Evolutionary conservation across 306 rosid species (phyloP).

Genomic region (Quercus engelmannii): DNA sequence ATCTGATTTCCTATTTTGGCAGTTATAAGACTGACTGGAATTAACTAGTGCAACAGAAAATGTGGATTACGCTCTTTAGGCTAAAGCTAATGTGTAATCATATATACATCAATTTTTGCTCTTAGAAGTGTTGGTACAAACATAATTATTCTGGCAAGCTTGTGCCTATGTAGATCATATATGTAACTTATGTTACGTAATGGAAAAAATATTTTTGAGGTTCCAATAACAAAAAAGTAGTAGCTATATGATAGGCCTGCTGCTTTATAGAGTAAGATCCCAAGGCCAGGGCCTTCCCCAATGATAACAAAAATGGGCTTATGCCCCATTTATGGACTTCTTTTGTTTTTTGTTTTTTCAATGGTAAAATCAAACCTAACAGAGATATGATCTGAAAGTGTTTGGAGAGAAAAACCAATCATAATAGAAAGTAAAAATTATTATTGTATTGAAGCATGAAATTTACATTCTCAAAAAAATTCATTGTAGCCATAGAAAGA

Average conservation of each 20-base stretch:
- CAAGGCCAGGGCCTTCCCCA: no score
- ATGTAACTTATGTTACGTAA: no score
- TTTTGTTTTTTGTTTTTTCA: no score
- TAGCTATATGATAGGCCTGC: no score
- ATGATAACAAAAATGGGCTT: no score
- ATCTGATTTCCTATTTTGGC: background rate
- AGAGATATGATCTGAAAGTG: background rate
- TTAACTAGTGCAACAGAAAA: background rate
- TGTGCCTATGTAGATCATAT: no score
- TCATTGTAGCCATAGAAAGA: background rate
- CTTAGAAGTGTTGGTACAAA: background rate
- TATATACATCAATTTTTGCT: background rate
- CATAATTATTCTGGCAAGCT: no score
- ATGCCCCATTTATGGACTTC: no score
- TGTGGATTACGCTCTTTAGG: background rate
- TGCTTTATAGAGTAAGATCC: no score
- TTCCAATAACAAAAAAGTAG: no score
- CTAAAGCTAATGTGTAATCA: background rate
- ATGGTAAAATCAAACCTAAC: no score
- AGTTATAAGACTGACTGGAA: slow-evolving; percentile 2
- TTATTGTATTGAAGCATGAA: background rate
- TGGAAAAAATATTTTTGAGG: no score
- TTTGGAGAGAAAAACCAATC: background rate
- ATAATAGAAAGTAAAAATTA: background rate
- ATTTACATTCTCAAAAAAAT: background rate